phyloP scores from a whole-genome alignment of 306 rosid species.

The Rosa persica region DNA sequence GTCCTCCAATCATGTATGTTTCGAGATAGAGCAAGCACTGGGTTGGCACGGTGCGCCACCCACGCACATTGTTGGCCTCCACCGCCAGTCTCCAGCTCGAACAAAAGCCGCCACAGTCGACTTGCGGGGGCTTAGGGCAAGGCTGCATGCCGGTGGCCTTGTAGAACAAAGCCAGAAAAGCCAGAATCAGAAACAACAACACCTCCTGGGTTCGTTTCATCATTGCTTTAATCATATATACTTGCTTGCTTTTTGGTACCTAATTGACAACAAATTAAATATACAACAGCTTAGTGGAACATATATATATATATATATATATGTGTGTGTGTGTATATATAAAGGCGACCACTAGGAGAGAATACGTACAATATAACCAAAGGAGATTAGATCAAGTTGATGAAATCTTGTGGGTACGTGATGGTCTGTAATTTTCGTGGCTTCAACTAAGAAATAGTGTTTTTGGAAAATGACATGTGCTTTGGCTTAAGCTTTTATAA shows the following conservation, averaged over 20 bases:
- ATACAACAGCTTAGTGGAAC: not conserved
- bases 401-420: not conserved
- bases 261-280: not conserved
- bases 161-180: constrained; percentile 25
- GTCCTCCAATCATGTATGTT: constrained; percentile 61
- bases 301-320: not conserved
- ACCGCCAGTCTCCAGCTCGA: constrained; percentile 81
- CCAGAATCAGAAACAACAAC: constrained; percentile 27
- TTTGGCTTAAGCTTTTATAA: not conserved
- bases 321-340: no score
- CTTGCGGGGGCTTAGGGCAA: not conserved
- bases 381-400: not conserved
- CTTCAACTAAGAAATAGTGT: not conserved
- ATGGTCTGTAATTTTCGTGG: not conserved
- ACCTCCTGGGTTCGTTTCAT: constrained; percentile 30
- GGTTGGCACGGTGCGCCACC: constrained; percentile 72
- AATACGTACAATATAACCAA: not conserved
- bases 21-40: constrained; percentile 40
- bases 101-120: constrained; percentile 36
- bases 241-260: not conserved
- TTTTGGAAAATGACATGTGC: not conserved
- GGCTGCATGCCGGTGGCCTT: constrained; percentile 18
- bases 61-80: constrained; percentile 63
- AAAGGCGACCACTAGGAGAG: not conserved
- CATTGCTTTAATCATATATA: constrained; percentile 29